A percentile compares a stretch with the other conserved stretches of the same genome.
Evolutionary conservation across 768 basidiomycete genomes (phyloP).

Genomic region (Russula vinacea): DNA sequence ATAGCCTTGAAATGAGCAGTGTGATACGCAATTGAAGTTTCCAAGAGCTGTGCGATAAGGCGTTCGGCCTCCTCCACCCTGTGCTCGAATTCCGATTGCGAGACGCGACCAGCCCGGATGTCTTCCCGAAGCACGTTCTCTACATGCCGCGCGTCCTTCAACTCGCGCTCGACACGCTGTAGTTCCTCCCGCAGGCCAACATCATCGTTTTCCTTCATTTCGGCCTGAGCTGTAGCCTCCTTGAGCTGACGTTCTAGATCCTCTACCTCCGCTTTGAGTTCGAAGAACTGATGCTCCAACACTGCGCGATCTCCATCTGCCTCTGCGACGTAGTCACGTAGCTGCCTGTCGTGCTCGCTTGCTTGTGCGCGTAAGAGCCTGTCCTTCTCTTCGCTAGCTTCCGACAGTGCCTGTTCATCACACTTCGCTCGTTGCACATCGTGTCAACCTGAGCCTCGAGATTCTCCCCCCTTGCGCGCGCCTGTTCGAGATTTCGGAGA

Average conservation of each 20-base stretch:
- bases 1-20: constrained; percentile 73
- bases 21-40: constrained; percentile 75
- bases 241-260: constrained; percentile 59
- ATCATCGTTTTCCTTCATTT: constrained; percentile 65
- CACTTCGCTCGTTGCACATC: constrained; percentile 67
- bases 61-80: constrained; percentile 61
- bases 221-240: constrained; percentile 56
- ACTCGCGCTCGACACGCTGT: constrained; percentile 64
- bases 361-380: constrained; percentile 68
- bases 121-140: constrained; percentile 74
- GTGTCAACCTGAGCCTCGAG: constrained; percentile 70
- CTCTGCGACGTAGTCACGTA: constrained; percentile 88
- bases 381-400: constrained; percentile 77
- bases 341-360: constrained; percentile 58
- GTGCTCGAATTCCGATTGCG: constrained; percentile 65
- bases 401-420: constrained; percentile 61
- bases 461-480: constrained; percentile 69
- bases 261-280: constrained; percentile 62
- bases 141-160: constrained; percentile 61
- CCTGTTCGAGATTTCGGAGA: constrained; percentile 68
- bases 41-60: constrained; percentile 76
- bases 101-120: constrained; percentile 62
- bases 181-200: constrained; percentile 70
- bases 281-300: constrained; percentile 81
- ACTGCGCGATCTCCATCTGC: constrained; percentile 93